Evolutionary conservation across 2,329 filamentous ascomycete species (phyloP).

Genomic region (Kalaharituber pfeilii): DNA sequence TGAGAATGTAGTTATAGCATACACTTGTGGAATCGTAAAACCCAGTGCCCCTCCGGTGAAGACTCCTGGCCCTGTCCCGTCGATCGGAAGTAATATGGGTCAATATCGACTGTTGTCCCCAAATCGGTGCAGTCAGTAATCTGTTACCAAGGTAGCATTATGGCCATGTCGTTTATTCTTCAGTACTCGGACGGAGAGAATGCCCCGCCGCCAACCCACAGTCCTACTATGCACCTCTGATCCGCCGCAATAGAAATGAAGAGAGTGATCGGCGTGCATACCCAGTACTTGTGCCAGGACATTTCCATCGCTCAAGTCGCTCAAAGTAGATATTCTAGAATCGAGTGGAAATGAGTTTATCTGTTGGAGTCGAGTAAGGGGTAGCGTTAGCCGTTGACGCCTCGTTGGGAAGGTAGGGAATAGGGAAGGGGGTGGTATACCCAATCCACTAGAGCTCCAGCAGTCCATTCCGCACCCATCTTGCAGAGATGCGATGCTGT

Average conservation of each 20-base stretch:
- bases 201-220: too few species aligned
- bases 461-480: conserved; percentile 17
- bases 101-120: conserved; percentile 20
- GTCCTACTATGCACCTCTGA: too few species aligned
- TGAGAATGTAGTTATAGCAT: conserved; percentile 1
- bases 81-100: conserved; percentile 20
- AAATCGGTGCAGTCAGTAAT: too few species aligned
- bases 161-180: too few species aligned
- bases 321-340: conserved; percentile 20
- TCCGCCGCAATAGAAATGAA: too few species aligned
- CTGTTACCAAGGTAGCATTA: too few species aligned
- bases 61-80: conserved; percentile 13
- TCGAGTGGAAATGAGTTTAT: conserved; percentile 24
- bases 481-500: too few species aligned
- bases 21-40: conserved; percentile 22
- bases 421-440: conserved; percentile 13
- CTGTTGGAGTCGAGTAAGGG: conserved; percentile 8
- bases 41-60: conserved; percentile 20
- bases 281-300: conserved; percentile 22
- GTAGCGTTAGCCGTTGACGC: too few species aligned
- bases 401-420: too few species aligned
- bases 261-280: conserved; percentile 14
- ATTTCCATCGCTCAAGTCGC: conserved; percentile 21
- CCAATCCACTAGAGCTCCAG: conserved; percentile 23
- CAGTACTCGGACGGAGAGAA: too few species aligned